Evolutionary conservation across 163 green algal genomes (phyloP).

Genomic region (Chlamydomonas reinhardtii): DNA sequence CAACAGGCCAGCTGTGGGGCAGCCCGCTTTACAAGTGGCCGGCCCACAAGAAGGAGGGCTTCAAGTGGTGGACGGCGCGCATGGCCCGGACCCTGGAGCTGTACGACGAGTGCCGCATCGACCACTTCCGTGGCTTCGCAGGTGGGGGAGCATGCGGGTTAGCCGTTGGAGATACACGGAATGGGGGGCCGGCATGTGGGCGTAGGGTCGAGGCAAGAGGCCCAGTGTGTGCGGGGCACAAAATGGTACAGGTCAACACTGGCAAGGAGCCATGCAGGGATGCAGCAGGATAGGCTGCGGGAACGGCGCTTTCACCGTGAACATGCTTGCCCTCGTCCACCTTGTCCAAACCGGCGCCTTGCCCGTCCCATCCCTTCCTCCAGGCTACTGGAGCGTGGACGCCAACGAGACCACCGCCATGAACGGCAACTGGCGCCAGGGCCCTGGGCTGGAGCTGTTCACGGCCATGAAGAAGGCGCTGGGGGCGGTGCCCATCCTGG

Average conservation of each 20-base stretch:
- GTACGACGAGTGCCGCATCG: constrained; percentile 96
- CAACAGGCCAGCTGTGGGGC: constrained; percentile 95
- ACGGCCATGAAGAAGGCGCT: constrained; percentile 76
- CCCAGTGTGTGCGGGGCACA: no score
- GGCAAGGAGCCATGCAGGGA: no score
- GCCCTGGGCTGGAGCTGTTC: constrained; percentile 91
- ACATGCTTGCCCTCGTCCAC: no score
- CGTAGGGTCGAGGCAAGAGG: no score
- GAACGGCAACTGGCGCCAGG: constrained; percentile 89
- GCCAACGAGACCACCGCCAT: constrained; percentile 93
- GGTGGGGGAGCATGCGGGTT: constrained; percentile 41
- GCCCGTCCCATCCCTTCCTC: no score
- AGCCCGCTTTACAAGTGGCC: constrained; percentile 91
- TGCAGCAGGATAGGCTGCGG: no score
- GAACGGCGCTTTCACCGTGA: no score
- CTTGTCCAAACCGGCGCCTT: no score
- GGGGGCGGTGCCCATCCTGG: constrained; percentile 89
- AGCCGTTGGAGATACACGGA: no score
- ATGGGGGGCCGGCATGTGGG: no score
- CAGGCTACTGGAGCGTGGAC: constrained; percentile 94
- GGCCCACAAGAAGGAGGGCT: constrained; percentile 84
- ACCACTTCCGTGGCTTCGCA: constrained; percentile 97
- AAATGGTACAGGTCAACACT: no score
- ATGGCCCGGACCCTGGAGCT: constrained; percentile 88
- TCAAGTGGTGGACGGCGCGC: constrained; percentile 83